Percentiles rank a stretch among this genome's conserved stretches.
Conservation (phyloP, 371 early-diverging fungal species). For the Mortierella sp. region DNA sequence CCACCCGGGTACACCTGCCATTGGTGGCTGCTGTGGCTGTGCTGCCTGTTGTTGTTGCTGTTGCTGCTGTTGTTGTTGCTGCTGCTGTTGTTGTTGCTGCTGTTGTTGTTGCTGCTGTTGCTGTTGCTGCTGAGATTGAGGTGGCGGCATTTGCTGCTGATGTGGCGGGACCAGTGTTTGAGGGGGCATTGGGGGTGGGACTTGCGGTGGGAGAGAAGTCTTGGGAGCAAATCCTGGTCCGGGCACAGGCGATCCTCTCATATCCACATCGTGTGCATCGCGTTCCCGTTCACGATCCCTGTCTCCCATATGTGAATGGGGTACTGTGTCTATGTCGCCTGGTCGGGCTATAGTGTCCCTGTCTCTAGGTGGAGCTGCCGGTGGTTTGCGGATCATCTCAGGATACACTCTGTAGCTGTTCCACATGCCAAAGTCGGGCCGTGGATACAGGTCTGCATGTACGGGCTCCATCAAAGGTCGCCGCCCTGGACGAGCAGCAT, state of each 20-base stretch:
- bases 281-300: slow-evolving; percentile 30
- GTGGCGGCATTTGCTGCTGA: slow-evolving; percentile 20
- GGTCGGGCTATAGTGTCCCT: slow-evolving; percentile 20
- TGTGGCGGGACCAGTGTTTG: slow-evolving; percentile 23
- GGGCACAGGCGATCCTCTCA: slow-evolving; percentile 18
- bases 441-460: slow-evolving; percentile 77
- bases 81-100: slow-evolving; percentile 19
- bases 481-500: slow-evolving; percentile 45
- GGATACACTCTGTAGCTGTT: slow-evolving; percentile 69
- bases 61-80: slow-evolving; percentile 7
- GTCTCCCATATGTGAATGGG: slow-evolving; percentile 29
- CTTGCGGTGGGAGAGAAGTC: slow-evolving; percentile 48
- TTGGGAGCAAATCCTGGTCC: slow-evolving; percentile 39
- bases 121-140: slow-evolving; percentile 13
- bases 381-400: slow-evolving; percentile 55
- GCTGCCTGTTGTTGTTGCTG: slow-evolving; percentile 14
- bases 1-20: slow-evolving; percentile 48
- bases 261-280: slow-evolving; percentile 28
- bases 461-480: slow-evolving; percentile 75
- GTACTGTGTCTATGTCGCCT: slow-evolving; percentile 34
- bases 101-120: slow-evolving; percentile 28
- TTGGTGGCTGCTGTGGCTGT: slow-evolving; percentile 26
- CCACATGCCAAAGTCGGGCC: slow-evolving; percentile 87
- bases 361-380: slow-evolving; percentile 3
- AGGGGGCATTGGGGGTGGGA: slow-evolving; percentile 21